phyloP scores from a whole-genome alignment of 2,329 filamentous ascomycete genomes.

The Mariannaea elegans region DNA sequence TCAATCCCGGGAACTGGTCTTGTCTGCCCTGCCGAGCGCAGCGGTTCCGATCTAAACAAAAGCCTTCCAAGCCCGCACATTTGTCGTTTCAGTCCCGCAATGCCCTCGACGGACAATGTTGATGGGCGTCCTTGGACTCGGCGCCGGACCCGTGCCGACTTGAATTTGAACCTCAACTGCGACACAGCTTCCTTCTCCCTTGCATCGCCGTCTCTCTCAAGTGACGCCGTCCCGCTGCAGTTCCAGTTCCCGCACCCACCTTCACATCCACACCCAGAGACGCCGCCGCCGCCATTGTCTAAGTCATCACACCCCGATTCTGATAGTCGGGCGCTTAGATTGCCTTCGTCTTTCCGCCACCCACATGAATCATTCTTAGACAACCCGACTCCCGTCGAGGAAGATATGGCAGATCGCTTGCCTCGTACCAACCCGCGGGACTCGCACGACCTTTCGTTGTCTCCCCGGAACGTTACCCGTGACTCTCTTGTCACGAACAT shows the following conservation, averaged over 20 bases:
- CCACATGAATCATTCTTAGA: slow-evolving; percentile 43
- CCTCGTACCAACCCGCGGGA: slow-evolving; percentile 57
- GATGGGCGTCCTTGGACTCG: slow-evolving; percentile 32
- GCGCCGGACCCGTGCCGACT: slow-evolving; percentile 36
- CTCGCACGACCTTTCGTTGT: slow-evolving; percentile 87
- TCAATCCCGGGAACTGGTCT: slow-evolving; percentile 32
- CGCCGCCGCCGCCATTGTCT: slow-evolving; percentile 33
- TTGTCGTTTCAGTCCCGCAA: slow-evolving; percentile 24
- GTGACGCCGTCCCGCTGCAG: slow-evolving; percentile 31
- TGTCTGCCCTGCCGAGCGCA: slow-evolving; percentile 15
- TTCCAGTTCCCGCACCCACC: slow-evolving; percentile 10
- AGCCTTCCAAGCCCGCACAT: slow-evolving; percentile 28
- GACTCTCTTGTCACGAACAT: slow-evolving; percentile 96
- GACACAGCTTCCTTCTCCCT: slow-evolving; percentile 37
- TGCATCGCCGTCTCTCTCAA: slow-evolving; percentile 31
- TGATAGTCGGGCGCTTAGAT: slow-evolving; percentile 40
- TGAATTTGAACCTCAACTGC: slow-evolving; percentile 28
- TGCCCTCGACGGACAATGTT: slow-evolving; percentile 41
- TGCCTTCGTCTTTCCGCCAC: slow-evolving; percentile 31
- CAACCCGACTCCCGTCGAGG: slow-evolving; percentile 42
- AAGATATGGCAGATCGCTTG: slow-evolving; percentile 40
- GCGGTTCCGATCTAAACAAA: slow-evolving; percentile 34
- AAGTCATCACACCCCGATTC: slow-evolving; percentile 34
- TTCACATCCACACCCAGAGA: slow-evolving; percentile 11
- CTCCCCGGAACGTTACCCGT: slow-evolving; percentile 78